phyloP scores from a whole-genome alignment of 176 grass and related monocot genomes.

The Phragmites australis region DNA sequence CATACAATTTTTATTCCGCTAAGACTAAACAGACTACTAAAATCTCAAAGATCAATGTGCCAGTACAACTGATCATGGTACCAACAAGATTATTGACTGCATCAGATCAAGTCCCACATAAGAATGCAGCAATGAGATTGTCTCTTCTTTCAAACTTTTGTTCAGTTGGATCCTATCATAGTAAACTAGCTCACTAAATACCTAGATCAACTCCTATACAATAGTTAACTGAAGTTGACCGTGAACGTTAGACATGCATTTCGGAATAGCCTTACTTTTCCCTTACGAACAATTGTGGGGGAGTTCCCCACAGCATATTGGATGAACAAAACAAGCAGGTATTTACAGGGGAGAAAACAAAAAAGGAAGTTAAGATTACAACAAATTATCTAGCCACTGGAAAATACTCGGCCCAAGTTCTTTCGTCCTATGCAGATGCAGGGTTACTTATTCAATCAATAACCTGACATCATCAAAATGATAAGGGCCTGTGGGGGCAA shows the following conservation, averaged over 20 bases:
- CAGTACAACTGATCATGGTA: neutral
- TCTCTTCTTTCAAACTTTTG: constrained; percentile 31
- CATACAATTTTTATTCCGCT: neutral
- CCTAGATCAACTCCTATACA: neutral
- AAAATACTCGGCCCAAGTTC: no score
- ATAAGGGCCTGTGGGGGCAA: neutral
- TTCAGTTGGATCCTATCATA: constrained; percentile 1
- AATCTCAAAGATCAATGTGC: neutral
- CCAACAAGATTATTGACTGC: neutral
- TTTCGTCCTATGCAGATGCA: no score
- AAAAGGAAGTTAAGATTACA: no score
- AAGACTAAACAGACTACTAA: neutral
- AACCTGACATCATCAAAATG: neutral
- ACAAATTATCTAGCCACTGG: no score
- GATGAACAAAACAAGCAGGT: no score
- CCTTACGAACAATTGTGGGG: no score
- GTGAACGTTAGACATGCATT: constrained; percentile 23
- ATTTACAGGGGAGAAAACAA: no score
- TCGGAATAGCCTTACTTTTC: neutral
- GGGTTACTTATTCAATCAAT: neutral
- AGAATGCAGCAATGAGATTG: neutral
- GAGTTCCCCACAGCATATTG: no score
- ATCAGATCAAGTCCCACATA: neutral
- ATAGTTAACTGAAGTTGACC: neutral
- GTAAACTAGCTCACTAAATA: constrained; percentile 6